Conservation (phyloP, 2,329 filamentous ascomycete genomes). For the Penicillium sp. region DNA sequence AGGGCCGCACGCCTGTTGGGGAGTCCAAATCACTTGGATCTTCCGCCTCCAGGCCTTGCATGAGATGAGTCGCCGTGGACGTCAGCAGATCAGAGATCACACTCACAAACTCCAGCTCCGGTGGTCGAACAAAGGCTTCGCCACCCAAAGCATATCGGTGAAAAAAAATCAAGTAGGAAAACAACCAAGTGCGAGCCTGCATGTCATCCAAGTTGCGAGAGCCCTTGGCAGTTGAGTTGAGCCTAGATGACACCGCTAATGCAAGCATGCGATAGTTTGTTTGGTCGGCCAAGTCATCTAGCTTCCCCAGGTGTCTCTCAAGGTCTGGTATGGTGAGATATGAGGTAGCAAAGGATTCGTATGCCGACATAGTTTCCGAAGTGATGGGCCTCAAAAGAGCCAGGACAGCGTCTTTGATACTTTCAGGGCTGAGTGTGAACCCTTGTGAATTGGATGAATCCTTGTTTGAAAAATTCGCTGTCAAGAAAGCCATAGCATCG, state of each 20-base stretch:
- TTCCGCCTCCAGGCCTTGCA: conserved; percentile 49
- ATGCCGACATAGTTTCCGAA: conserved; percentile 45
- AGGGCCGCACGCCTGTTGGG: conserved; percentile 28
- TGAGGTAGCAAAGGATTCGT: conserved; percentile 45
- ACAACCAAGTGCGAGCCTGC: conserved; percentile 54
- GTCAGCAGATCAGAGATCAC: conserved; percentile 58
- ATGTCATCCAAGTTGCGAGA: conserved; percentile 35
- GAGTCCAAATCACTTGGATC: conserved; percentile 28
- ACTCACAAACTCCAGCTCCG: conserved; percentile 56
- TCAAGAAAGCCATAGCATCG: conserved; percentile 39
- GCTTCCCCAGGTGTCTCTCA: conserved; percentile 34
- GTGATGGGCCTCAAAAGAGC: conserved; percentile 46
- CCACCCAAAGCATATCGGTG: conserved; percentile 49
- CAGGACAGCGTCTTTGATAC: conserved; percentile 37
- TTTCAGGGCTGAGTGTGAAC: conserved; percentile 15
- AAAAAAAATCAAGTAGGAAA: conserved; percentile 62
- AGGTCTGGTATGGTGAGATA: conserved; percentile 50
- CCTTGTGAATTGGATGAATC: neutral
- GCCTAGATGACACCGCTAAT: conserved; percentile 36
- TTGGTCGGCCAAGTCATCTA: conserved; percentile 46
- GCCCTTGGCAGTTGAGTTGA: conserved; percentile 23
- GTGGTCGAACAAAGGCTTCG: conserved; percentile 38
- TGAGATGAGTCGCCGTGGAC: conserved; percentile 56
- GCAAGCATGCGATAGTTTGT: conserved; percentile 54
- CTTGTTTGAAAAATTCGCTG: conserved; percentile 24